Base-by-base conservation (phyloP, 352 stramenopile species). In the Nothophytophthora sp. region DNA sequence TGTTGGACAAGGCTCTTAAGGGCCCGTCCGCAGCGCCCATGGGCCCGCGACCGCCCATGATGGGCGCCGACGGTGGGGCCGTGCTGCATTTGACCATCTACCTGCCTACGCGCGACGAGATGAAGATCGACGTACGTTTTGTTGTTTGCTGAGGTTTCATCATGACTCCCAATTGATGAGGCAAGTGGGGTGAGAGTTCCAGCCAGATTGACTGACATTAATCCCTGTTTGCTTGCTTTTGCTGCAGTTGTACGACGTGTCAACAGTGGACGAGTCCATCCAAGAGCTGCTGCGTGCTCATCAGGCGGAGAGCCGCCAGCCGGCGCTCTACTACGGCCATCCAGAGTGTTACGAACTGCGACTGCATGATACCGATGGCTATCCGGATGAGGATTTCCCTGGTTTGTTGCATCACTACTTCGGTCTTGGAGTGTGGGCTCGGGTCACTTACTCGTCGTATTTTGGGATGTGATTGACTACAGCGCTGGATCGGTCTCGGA, bases 11-110 rank as follows among this genome's bases (percentile, higher is more conserved):
- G 49, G 65, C 88, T 10, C 66, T 95, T 18, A 90, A 88, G 50
- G 81, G 81, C 0, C 66, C 66, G 18, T 44, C 75, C 4, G 61
- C 56, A 1, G 62, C 73, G 20, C 60, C 68, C 0, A 56, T 88
- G 32, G 76, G 81, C 1, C 67, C 76, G 0, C 82, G 84, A 23
- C 78, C 77, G 15, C 71, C 69, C 13, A 73, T 70, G 34, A 87
- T 90, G 65, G 67, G 67, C 19, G 72, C 63, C n/a, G 70, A 77
- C 22, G 80, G 75, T 46, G 76, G 81, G 29, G 68, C 81, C 0
- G 81, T 95, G 40, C 58, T 95, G 35, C 77, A 92, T 43, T 57
- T 95, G 28, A 93, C 79, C 0, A 95, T 95, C 44, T 95, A 95
- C 46, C 50, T 95, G 47, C 86, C 86, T 2, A 91, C 84, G 19